Evolutionary conservation across 495 filamentous ascomycete species (phyloP).

Genomic region (Bacidia rubella): DNA sequence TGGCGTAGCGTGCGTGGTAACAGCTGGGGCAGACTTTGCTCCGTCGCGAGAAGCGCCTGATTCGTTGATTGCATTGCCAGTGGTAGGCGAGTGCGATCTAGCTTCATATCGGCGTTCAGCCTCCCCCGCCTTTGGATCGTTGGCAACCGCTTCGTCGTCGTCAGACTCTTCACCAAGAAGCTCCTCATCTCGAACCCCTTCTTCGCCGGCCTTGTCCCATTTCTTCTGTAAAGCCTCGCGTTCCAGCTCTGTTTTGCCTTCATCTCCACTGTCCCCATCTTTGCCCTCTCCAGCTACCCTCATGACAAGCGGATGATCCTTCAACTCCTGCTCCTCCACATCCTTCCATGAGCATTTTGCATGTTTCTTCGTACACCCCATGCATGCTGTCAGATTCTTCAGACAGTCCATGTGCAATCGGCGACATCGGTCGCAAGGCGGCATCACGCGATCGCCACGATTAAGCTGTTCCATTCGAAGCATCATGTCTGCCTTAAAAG

Average conservation of each 20-base stretch:
- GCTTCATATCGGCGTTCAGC: not conserved
- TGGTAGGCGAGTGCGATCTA: not conserved
- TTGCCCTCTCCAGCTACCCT: constrained; percentile 7
- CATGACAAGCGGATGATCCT: constrained; percentile 19
- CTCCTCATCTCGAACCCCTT: constrained; percentile 17
- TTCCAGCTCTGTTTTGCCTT: not conserved
- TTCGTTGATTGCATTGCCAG: not conserved
- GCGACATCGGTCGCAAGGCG: constrained; percentile 73
- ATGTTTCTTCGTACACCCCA: constrained; percentile 80
- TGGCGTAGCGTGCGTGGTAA: not conserved
- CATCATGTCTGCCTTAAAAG: constrained; percentile 53
- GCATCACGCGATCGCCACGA: constrained; percentile 56
- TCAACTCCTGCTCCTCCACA: constrained; percentile 56
- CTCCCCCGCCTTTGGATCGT: not conserved
- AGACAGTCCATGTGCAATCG: constrained; percentile 67
- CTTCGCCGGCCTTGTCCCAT: constrained; percentile 4
- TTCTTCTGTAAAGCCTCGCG: not conserved
- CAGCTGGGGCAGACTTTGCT: constrained; percentile 2
- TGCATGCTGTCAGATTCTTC: constrained; percentile 73
- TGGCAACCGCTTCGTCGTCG: constrained; percentile 15
- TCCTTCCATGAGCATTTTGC: constrained; percentile 74
- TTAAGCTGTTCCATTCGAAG: constrained; percentile 60
- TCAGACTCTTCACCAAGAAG: constrained; percentile 17
- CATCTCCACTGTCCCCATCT: constrained; percentile 10
- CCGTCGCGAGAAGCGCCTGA: not conserved